phyloP scores from a whole-genome alignment of 495 filamentous ascomycete genomes.

The Xylaria venustula region DNA sequence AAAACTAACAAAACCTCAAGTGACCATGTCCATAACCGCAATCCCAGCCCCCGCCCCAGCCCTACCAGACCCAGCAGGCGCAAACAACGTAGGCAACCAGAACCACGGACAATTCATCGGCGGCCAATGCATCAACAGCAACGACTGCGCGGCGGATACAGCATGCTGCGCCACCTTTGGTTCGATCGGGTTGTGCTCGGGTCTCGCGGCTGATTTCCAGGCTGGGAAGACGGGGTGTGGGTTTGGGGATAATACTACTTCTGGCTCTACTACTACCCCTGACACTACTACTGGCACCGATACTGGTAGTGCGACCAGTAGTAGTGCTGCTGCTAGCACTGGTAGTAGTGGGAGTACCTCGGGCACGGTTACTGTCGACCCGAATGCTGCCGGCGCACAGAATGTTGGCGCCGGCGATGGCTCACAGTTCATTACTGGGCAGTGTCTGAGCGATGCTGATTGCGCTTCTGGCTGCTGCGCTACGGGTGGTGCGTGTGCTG shows the following conservation, averaged over 20 bases:
- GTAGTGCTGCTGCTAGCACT: neutral
- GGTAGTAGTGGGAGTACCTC: neutral
- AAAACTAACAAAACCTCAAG: neutral
- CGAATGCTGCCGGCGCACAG: slow-evolving; percentile 25
- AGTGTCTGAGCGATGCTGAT: slow-evolving; percentile 40
- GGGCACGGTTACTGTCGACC: neutral
- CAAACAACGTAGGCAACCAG: slow-evolving; percentile 39
- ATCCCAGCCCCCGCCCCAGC: slow-evolving; percentile 4
- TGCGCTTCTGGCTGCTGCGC: slow-evolving; percentile 42
- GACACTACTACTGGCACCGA: neutral
- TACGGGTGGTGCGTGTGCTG: slow-evolving; percentile 35
- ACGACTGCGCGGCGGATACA: slow-evolving; percentile 28
- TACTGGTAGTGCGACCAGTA: slow-evolving; percentile 1
- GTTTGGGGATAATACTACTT: slow-evolving; percentile 26
- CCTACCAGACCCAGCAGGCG: slow-evolving; percentile 31
- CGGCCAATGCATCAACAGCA: slow-evolving; percentile 31
- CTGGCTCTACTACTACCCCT: neutral
- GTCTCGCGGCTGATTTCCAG: slow-evolving; percentile 36
- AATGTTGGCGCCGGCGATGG: slow-evolving; percentile 41
- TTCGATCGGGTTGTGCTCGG: slow-evolving; percentile 38
- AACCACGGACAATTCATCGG: slow-evolving; percentile 35
- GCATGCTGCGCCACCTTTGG: slow-evolving; percentile 33
- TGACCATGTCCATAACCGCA: slow-evolving; percentile 19
- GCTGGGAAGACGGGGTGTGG: slow-evolving; percentile 49
- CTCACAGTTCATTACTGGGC: slow-evolving; percentile 44